These are phyloP conservation scores for Zygosaccharomyces pseudobailii DNA, from an alignment of 1,139 yeast genomes.

Conservation along the genomic window DNA sequence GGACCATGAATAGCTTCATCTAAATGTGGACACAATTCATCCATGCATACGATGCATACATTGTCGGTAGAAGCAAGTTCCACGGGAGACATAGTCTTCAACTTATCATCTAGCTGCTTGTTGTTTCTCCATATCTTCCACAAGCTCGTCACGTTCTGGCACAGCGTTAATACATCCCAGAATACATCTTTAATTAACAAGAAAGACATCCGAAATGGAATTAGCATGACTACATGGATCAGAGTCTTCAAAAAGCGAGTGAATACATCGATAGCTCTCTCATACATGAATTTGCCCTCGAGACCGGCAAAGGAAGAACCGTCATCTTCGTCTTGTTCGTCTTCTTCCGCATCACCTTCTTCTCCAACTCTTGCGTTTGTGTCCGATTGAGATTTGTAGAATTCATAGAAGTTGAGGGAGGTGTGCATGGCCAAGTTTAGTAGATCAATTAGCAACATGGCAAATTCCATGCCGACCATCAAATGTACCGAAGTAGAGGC, in stretches of 20 bases:
- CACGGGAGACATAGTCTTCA: constrained; percentile 54
- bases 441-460: constrained; percentile 56
- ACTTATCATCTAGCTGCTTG: constrained; percentile 57
- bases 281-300: constrained; percentile 65
- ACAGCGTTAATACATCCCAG: constrained; percentile 47
- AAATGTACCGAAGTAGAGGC: constrained; percentile 50
- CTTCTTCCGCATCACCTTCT: constrained; percentile 7
- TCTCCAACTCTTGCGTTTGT: constrained; percentile 13
- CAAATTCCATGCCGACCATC: constrained; percentile 72
- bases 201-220: constrained; percentile 54
- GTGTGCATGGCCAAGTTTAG: constrained; percentile 35
- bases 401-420: constrained; percentile 54
- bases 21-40: constrained; percentile 29
- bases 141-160: constrained; percentile 49
- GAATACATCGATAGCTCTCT: constrained; percentile 53
- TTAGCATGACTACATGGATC: constrained; percentile 50
- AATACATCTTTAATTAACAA: constrained; percentile 66
- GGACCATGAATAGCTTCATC: constrained; percentile 6
- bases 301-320: constrained; percentile 41
- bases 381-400: constrained; percentile 27
- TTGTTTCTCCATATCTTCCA: constrained; percentile 56
- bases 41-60: constrained; percentile 39
- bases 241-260: constrained; percentile 43
- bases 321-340: constrained; percentile 22
- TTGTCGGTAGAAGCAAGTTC: constrained; percentile 62